Base-by-base conservation (phyloP, 768 basidiomycete species). In the Mycena vitilis region DNA sequence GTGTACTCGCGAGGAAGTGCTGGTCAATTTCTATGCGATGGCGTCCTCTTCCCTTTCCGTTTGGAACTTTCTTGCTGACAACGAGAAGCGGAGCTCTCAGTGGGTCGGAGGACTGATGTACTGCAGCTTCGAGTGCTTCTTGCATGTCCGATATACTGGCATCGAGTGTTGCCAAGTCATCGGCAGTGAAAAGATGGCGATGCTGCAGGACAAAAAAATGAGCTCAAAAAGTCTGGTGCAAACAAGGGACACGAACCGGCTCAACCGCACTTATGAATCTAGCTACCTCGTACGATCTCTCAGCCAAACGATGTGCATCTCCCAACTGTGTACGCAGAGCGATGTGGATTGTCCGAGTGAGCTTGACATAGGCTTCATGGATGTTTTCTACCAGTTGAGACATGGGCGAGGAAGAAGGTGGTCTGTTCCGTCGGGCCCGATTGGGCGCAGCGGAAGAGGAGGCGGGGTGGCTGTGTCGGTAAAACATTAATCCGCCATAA, bases 21-120 rank as follows among this genome's bases (percentile, higher is more conserved):
- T 56, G 68, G 38, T 78, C 62, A 30, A 80, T 78, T 18, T 76
- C 71, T 0, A 75, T 57, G 4, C 67, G 59, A 18, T 75, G 78
- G 1, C 77, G 71, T 0, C 78, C 77, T 10, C 23, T 51, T 1
- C 63, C 66, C 4, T 49, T 47, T 1, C 74, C 73, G 13, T 69
- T 73, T 45, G 47, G 20, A 4, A 20, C 15, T 10, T 23, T 22
- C 30, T 51, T 4, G 10, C 23, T 36, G 9, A 65, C 48, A 2
- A 47, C 37, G 16, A 64, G 40, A 13, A 9, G 63, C 36, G 60
- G 58, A 8, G 15, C 25, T 45, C 60, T 65, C 30, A 67, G 56
- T 1, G 61, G 63, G 60, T 75, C 73, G 4, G 47, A 10, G 11
- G 71, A 71, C 8, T 36, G n/a, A 11, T 16, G 12, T 1, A 1